Percentiles rank a stretch among this genome's conserved stretches.
phyloP scores from a whole-genome alignment of 345 rosid species.

The Syzygium jambos region DNA sequence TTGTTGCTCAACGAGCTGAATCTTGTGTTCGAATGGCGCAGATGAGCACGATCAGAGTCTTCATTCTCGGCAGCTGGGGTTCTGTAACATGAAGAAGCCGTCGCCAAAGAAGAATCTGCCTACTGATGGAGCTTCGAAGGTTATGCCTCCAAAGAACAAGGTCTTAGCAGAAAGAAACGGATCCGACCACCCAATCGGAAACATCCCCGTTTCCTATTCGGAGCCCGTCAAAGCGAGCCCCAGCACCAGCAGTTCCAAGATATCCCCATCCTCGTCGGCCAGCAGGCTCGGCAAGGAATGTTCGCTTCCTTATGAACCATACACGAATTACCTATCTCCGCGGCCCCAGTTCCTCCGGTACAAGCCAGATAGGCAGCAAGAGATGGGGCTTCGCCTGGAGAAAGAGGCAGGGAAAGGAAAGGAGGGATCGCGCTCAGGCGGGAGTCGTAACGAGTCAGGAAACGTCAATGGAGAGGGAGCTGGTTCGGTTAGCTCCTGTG shows the following conservation, averaged over 20 bases:
- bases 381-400: conserved; percentile 14
- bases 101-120: not conserved
- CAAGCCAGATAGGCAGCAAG: conserved; percentile 26
- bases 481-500: conserved; percentile 9
- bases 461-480: not conserved
- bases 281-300: not conserved
- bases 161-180: conserved; percentile 30
- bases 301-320: conserved; percentile 18
- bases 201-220: not conserved
- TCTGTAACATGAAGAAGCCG: conserved; percentile 6
- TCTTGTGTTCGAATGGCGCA: not conserved
- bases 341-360: conserved; percentile 40
- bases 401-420: not conserved
- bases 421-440: not conserved
- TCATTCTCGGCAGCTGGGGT: not conserved
- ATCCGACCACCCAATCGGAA: not conserved
- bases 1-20: not conserved
- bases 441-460: not conserved
- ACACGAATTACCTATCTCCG: conserved; percentile 20
- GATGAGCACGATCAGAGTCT: conserved; percentile 21
- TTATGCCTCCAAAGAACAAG: conserved; percentile 18
- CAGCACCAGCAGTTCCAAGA: not conserved
- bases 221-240: not conserved
- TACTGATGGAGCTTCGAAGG: not conserved
- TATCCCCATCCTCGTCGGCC: not conserved